Evolutionary conservation across 2,329 filamentous ascomycete genomes (phyloP).

Genomic region (Xylariales sp.): DNA sequence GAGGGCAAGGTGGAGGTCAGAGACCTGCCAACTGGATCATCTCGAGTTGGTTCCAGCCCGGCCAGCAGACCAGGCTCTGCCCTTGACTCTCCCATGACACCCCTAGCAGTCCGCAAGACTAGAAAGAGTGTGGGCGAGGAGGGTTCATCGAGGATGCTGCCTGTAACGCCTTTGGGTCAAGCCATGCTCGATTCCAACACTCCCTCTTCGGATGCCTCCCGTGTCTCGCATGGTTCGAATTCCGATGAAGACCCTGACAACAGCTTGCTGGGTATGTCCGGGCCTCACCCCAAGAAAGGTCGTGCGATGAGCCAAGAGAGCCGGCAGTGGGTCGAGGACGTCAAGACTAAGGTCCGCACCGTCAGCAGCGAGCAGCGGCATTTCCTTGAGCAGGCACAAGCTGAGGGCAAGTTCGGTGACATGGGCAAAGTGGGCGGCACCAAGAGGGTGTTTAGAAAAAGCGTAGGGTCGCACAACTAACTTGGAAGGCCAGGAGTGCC

Average conservation of each 20-base stretch:
- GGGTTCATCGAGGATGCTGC: constrained; percentile 23
- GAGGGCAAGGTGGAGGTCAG: constrained; percentile 56
- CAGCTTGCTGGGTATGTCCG: constrained; percentile 63
- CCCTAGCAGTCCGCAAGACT: constrained; percentile 51
- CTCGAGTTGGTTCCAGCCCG: constrained; percentile 35
- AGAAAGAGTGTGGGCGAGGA: constrained; percentile 40
- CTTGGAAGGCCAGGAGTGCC: background rate
- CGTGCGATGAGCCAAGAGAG: constrained; percentile 69
- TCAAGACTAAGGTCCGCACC: constrained; percentile 73
- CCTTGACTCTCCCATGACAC: constrained; percentile 34
- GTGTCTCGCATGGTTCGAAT: constrained; percentile 28
- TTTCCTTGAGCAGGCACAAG: constrained; percentile 19
- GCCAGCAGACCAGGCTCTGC: constrained; percentile 36
- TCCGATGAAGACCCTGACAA: constrained; percentile 52
- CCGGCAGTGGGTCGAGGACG: constrained; percentile 75
- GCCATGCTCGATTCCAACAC: constrained; percentile 29
- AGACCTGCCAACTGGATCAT: constrained; percentile 35
- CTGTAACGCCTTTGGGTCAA: constrained; percentile 39
- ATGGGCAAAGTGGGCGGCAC: constrained; percentile 69
- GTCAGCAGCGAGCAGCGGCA: constrained; percentile 56
- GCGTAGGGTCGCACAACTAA: constrained; percentile 8
- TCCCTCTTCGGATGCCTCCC: constrained; percentile 39
- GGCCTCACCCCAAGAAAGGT: constrained; percentile 60
- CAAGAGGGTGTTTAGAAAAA: constrained; percentile 63
- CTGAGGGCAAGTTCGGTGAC: constrained; percentile 55